phyloP scores from a whole-genome alignment of 345 rosid genomes.

The Theobroma cacao region DNA sequence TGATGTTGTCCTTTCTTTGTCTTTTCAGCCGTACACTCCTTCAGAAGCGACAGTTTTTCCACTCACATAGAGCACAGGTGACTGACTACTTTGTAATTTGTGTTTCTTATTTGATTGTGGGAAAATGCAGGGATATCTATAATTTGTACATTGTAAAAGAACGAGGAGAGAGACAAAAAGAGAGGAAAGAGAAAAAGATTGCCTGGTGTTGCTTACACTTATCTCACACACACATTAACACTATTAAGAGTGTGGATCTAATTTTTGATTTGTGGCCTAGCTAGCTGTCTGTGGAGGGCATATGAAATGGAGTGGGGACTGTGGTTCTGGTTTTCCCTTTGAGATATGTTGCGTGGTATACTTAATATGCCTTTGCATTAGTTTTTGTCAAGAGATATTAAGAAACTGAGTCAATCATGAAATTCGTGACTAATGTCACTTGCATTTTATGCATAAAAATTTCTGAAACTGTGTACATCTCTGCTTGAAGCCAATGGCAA shows the following conservation, averaged over 20 bases:
- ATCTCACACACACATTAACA: background rate
- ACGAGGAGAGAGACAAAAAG: background rate
- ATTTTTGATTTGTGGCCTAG: background rate
- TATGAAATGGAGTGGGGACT: background rate
- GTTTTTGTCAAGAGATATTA: slow-evolving; percentile 9
- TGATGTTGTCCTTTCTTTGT: slow-evolving; percentile 16
- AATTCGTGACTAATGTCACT: background rate
- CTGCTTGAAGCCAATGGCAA: slow-evolving; percentile 74
- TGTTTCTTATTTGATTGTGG: background rate
- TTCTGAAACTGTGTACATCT: slow-evolving; percentile 1
- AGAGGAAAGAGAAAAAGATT: background rate
- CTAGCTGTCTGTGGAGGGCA: background rate
- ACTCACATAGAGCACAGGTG: slow-evolving; percentile 99
- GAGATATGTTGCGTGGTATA: background rate
- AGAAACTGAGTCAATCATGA: background rate
- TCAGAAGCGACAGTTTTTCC: slow-evolving; percentile 91
- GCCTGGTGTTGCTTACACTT: background rate
- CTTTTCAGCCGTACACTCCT: slow-evolving; percentile 74
- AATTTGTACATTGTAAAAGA: background rate
- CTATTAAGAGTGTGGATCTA: background rate
- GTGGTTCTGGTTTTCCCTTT: background rate
- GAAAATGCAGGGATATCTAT: background rate
- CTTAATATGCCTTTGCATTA: slow-evolving; percentile 4
- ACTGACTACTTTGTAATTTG: slow-evolving; percentile 12
- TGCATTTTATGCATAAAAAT: slow-evolving; percentile 9